Evolutionary conservation across 768 basidiomycete genomes (phyloP), one percentile per base, ranked within the genome.

Genomic region (Pleurotus cornucopiae): DNA sequence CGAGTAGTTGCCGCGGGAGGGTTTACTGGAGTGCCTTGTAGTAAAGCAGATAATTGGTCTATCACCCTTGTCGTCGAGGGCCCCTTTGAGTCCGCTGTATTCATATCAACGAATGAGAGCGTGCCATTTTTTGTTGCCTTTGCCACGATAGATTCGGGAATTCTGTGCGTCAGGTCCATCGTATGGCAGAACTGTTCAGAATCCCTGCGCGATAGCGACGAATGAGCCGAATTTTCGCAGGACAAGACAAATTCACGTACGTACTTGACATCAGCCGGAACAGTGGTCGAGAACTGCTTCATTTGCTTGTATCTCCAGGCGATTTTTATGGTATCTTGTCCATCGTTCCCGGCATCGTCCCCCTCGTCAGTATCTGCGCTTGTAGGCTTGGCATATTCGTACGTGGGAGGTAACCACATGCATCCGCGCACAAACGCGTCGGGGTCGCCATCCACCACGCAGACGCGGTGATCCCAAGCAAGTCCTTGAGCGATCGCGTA

Each of bases 301-400:
- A 98, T 90, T 56, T 86, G 80, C 64, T 93, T 92, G 70, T 99
- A 99, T 66, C 97, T 81, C 91, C 97, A 99, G 26, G 97, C 97
- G 63, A 99, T 98, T 74, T 90, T 96, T 61, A 95, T 89, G 63
- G 84, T 85, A 23, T 83, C 76, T 14, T 68, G 66, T 37, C 75
- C 72, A 41, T 78, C 77, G 25, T 72, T 70, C 16, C 72, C 74
- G 2, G 67, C 71, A 46, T 70, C 60, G 21, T 65, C 64, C 25
- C 62, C 66, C n/a, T 52, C 52, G 5, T 62, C 61, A 21, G 62
- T 61, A 56, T 80, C 75, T 26, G 69, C 78, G 41, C 68, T 73
- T 2, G 71, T 69, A 25, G 65, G 64, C 18, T 76, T 71, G 21
- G 74, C 73, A 20, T 65, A 71, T 20, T 63, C 69, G 4, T 61